Conservation (phyloP, 257 asterid genomes). For the Nicotiana sylvestris region DNA sequence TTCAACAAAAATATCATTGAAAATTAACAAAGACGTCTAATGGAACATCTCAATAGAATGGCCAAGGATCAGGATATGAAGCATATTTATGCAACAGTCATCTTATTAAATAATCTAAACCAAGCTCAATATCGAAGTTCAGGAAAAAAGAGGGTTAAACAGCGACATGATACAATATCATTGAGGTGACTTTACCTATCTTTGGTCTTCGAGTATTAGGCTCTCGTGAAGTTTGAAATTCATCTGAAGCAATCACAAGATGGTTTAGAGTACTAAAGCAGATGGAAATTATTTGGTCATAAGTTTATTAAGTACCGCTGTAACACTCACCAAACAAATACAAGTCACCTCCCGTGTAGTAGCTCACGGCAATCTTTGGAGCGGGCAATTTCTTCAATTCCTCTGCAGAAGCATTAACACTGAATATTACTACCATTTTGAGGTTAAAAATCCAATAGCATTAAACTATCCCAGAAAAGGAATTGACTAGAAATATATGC, state of each 20-base stretch:
- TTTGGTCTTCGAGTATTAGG: slow-evolving; percentile 83
- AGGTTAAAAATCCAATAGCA: background rate
- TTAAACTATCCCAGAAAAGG: background rate
- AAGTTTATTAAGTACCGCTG: background rate
- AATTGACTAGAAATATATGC: background rate
- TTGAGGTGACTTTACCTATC: slow-evolving; percentile 47
- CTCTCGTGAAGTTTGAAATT: slow-evolving; percentile 79
- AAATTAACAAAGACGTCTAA: too few species aligned
- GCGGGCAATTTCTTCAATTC: slow-evolving; percentile 70
- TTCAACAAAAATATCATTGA: too few species aligned
- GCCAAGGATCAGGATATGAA: too few species aligned
- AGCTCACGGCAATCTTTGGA: slow-evolving; percentile 67
- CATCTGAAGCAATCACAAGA: slow-evolving; percentile 46
- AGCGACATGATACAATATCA: too few species aligned
- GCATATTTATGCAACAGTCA: too few species aligned
- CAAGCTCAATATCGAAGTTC: too few species aligned
- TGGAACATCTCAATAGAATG: too few species aligned
- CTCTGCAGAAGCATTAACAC: slow-evolving; percentile 34
- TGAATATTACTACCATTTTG: background rate
- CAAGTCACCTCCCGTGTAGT: slow-evolving; percentile 84
- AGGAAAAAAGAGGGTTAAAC: too few species aligned
- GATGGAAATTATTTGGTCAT: background rate
- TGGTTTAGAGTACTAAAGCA: background rate
- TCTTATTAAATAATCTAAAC: too few species aligned
- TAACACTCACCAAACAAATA: slow-evolving; percentile 80